Base-by-base conservation (phyloP, 2,329 filamentous ascomycete species). In the Botrytis fragariae region DNA sequence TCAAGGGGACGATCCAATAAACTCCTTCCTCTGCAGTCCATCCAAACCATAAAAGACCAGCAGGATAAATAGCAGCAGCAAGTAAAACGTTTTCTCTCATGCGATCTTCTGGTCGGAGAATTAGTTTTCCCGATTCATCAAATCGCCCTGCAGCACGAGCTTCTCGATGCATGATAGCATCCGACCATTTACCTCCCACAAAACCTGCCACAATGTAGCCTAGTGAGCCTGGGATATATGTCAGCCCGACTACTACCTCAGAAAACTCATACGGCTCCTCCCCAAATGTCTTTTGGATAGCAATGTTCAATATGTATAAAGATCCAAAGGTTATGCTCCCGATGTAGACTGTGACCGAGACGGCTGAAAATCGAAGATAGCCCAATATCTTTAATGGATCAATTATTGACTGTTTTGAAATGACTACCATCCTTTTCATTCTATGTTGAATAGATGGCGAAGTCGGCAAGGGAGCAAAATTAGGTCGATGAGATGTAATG, bases 51-150 rank as follows among this genome's bases (percentile, higher is more conserved):
- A 96, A 84, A 74, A 96, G 81, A 0, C 90, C 90, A 0, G 85
- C 85, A 0, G 93, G 93, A 77, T 92, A 95, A 63, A 95, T 77
- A 5, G 89, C 84, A 0, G 90, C 90, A 4, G 91, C 91, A 0
- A 95, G 82, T 91, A 91, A 95, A 4, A 92, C 91, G 79, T 97
- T 96, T 80, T 95, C 92, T 61, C 90, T 86, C 88, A 96, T 93
- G 20, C 93, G 88, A 81, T 97, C 93, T 82, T 96, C 93, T 0
- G 93, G 93, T 3, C 89, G 84, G 79, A 89, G 92, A 16, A 93
- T 83, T 32, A 93, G 84, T 74, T 86, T 87, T 22, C 92, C 93
- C 54, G 88, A 82, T 51, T 86, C 87, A 77, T 93, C 92, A 78
- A 91, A 92, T 37, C 92, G 85, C 20, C 88, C 89, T 0, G 91